These are phyloP conservation scores for Arthrobotrys sphaeroides DNA, from an alignment of 2,329 filamentous ascomycete genomes.

Conservation along the genomic window DNA sequence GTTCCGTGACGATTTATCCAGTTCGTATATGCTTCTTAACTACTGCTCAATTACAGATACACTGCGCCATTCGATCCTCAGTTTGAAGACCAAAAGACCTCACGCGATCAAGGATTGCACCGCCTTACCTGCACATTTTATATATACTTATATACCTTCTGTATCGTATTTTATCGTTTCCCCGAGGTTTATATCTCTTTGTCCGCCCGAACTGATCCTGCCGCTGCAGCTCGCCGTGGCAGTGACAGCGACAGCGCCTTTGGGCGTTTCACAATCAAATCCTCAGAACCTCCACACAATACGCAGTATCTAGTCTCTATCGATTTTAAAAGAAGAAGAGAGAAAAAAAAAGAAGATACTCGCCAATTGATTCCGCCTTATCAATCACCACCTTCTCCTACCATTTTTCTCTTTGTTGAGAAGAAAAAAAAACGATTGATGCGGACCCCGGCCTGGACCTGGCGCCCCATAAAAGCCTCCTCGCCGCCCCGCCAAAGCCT, in stretches of 20 bases:
- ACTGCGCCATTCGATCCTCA: too few relatives aligned
- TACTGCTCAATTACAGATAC: too few relatives aligned
- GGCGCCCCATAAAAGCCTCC: slow-evolving; percentile 50
- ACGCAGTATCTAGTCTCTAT: too few relatives aligned
- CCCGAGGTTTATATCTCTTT: neutral
- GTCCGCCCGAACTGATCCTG: neutral
- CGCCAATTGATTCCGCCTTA: neutral
- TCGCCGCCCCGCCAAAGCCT: slow-evolving; percentile 20
- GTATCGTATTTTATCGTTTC: neutral
- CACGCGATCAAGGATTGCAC: too few relatives aligned
- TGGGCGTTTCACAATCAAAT: slow-evolving; percentile 4
- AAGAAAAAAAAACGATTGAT: slow-evolving; percentile 14
- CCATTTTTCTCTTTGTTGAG: neutral
- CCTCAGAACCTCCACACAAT: too few relatives aligned
- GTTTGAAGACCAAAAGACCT: too few relatives aligned
- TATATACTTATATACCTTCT: too few relatives aligned
- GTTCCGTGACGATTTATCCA: too few relatives aligned
- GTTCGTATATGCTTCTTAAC: too few relatives aligned
- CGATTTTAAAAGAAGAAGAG: too few relatives aligned
- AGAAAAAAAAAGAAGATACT: neutral
- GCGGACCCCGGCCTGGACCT: slow-evolving; percentile 18
- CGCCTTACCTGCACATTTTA: too few relatives aligned
- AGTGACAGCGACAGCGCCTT: neutral
- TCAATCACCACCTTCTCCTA: neutral
- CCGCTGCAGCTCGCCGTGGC: neutral